phyloP scores from a whole-genome alignment of 2,329 filamentous ascomycete species.

The Colletotrichum brevisporum region DNA sequence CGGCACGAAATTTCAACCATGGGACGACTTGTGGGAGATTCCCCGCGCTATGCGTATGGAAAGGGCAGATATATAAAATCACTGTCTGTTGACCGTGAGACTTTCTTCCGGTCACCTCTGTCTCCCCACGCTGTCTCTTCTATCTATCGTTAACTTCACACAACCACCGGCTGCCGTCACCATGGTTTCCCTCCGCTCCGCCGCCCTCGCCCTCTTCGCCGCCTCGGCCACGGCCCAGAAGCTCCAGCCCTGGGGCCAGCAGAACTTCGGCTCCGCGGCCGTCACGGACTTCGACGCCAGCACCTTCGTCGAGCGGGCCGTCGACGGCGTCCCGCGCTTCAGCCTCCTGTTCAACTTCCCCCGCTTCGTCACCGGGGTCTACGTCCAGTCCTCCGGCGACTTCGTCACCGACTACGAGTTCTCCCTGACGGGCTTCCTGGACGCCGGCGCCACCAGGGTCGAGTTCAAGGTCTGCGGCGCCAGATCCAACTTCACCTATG shows the following conservation, averaged over 20 bases:
- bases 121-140: not conserved
- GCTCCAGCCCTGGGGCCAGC: slow-evolving; percentile 16
- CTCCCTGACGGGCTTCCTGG: not conserved
- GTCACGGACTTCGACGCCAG: slow-evolving; percentile 2
- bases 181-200: slow-evolving; percentile 11
- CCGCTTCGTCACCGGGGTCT: slow-evolving; percentile 3
- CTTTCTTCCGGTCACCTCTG: not conserved
- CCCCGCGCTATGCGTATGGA: no score
- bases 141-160: not conserved
- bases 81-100: not conserved
- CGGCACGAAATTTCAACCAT: not conserved
- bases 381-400: slow-evolving; percentile 14
- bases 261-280: slow-evolving; percentile 3
- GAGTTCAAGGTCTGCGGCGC: slow-evolving; percentile 11
- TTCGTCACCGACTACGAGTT: slow-evolving; percentile 22
- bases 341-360: slow-evolving; percentile 12
- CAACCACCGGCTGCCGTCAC: not conserved
- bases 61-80: not conserved
- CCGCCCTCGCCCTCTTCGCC: slow-evolving; percentile 2
- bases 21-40: no score
- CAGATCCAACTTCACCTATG: slow-evolving; percentile 17
- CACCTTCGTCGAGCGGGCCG: not conserved
- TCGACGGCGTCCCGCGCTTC: not conserved
- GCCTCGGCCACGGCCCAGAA: slow-evolving; percentile 14
- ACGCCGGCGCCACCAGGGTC: not conserved